Evolutionary conservation across 495 filamentous ascomycete genomes (phyloP), one percentile per base, ranked within the genome.

Genomic region (Neurospora sp.): DNA sequence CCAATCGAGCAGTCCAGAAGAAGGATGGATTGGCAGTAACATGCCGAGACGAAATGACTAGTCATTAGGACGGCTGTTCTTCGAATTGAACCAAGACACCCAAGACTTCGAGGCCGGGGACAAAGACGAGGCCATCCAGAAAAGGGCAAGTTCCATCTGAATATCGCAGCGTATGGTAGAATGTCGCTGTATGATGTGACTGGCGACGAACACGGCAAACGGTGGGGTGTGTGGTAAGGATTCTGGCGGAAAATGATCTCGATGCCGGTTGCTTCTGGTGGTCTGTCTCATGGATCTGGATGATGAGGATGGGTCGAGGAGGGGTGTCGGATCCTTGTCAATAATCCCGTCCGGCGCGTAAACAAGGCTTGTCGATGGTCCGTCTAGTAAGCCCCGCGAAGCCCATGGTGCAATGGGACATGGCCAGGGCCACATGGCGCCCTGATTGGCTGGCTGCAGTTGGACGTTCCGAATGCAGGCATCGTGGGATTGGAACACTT

Each of bases 271-370:
- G 69, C 69, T 40, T 59, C 27, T 76, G 76, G 79, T 70, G 75
- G 76, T 73, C 72, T 74, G 78, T 71, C 74, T 73, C 74, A 74
- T 61, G 74, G 59, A 73, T 66, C 31, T 59, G 69, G 74, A 46
- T 69, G 75, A 75, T 75, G 69, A 73, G 76, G 73, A 77, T 61
- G 59, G 72, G 42, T 76, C 78, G 78, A 75, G 75, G 76, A 70
- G 76, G 74, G 72, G 74, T 71, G 69, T 42, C 38, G 59, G 75
- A 84, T 79, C 83, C 84, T 78, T 84, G 83, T 76, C 76, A 76
- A 70, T 70, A 74, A 37, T 74, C 75, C 73, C 81, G 78, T 79
- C 74, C 80, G 85, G 85, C 85, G 85, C 85, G 82, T 86, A 86
- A 82, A 83, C 75, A 79, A 81, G 81, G 78, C 80, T 83, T 75